Evolutionary conservation across 208 protist species (phyloP).

Genomic region (Leishmania braziliensis): DNA sequence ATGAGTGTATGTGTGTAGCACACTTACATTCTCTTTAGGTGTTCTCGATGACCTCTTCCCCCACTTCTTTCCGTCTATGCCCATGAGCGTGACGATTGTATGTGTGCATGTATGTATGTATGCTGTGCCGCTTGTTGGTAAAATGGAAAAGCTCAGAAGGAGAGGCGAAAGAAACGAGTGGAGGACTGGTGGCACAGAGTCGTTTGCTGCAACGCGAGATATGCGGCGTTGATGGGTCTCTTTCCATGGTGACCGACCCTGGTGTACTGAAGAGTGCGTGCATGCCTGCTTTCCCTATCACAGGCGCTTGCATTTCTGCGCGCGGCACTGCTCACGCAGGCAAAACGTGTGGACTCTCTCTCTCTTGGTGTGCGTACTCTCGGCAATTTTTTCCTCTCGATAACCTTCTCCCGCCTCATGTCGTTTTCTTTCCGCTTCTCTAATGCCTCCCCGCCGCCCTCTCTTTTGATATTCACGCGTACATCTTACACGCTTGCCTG

Average conservation of each 20-base stretch:
- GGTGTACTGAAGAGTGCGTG: not conserved
- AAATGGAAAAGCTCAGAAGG: not conserved
- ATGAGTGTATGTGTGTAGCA: not conserved
- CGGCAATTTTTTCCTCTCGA: not conserved
- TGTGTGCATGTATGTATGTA: not conserved
- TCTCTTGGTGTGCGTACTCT: not conserved
- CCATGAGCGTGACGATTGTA: not conserved
- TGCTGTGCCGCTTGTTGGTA: not conserved
- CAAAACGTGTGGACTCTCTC: not conserved
- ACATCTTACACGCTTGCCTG: not conserved
- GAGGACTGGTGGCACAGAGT: not conserved
- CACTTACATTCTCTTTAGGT: not conserved
- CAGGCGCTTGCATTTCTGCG: not conserved
- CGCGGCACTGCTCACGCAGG: not conserved
- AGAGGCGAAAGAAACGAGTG: not conserved
- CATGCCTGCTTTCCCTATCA: not conserved
- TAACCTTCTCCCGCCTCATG: constrained; percentile 3
- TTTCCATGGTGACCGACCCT: not conserved
- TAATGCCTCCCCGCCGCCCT: not conserved
- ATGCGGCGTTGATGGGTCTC: not conserved
- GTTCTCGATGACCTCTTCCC: not conserved
- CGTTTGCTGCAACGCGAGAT: not conserved
- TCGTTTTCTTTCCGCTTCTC: constrained; percentile 13
- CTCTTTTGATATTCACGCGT: not conserved
- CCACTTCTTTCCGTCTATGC: not conserved